These are phyloP conservation scores for Lentinula lateritia DNA, from an alignment of 768 basidiomycete genomes.

Conservation along the genomic window DNA sequence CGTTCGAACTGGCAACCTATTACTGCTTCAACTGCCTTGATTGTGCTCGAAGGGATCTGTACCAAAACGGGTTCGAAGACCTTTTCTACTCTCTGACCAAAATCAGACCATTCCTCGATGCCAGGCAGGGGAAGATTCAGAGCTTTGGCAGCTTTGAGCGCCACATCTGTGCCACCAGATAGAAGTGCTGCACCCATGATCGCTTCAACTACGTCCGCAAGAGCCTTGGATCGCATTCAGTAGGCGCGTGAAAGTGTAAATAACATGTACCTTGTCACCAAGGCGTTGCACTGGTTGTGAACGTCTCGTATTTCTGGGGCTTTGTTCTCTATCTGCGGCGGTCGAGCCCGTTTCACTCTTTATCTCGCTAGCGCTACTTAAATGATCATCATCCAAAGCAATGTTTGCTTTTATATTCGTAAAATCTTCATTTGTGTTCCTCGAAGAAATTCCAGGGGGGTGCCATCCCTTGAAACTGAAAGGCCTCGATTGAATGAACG, in stretches of 20 bases:
- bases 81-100: slow-evolving; percentile 28
- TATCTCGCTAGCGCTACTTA: neutral
- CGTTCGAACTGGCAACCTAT: slow-evolving; percentile 58
- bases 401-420: neutral
- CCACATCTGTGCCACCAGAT: slow-evolving; percentile 63
- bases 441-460: slow-evolving; percentile 37
- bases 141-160: slow-evolving; percentile 57
- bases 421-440: neutral
- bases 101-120: slow-evolving; percentile 70
- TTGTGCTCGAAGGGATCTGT: slow-evolving; percentile 40
- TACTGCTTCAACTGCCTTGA: slow-evolving; percentile 55
- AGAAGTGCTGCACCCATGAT: slow-evolving; percentile 80
- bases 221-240: slow-evolving; percentile 37
- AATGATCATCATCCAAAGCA: neutral
- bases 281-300: slow-evolving; percentile 40
- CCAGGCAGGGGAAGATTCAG: slow-evolving; percentile 61
- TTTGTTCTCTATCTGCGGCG: neutral
- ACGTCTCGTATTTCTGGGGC: slow-evolving; percentile 22
- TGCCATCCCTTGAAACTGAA: slow-evolving; percentile 65
- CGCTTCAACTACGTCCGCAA: slow-evolving; percentile 83
- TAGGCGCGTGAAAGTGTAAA: neutral
- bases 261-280: slow-evolving; percentile 64
- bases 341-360: neutral
- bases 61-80: slow-evolving; percentile 22
- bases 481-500: slow-evolving; percentile 68